Base-by-base conservation (phyloP, 306 rosid genomes). In the Corylus avellana region DNA sequence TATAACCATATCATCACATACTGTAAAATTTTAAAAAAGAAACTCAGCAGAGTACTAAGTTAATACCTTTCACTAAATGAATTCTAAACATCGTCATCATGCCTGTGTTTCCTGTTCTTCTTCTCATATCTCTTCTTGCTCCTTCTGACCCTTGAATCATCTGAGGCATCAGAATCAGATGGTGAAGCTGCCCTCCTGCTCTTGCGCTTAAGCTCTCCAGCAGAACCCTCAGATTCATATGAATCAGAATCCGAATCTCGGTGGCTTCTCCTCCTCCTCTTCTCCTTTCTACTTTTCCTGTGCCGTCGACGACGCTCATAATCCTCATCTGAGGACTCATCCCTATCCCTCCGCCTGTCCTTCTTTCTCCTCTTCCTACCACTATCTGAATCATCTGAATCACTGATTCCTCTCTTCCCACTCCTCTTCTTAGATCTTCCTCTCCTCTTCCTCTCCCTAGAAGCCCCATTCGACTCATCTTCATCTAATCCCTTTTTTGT, bases 381-480 rank as follows among this genome's bases (percentile, higher is more conserved):
- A 50, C 58, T 6, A 54, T 54, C 82, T 0, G 90, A 92, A 67
- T 91, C 89, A 85, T 91, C 97, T 0, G 92, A 94, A 73, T 86
- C 94, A 59, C 92, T 87, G 51, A 61, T 82, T 17, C 74, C 86
- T 77, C 92, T 90, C 84, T 81, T 89, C 57, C 81, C 71, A 73
- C 90, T 87, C 84, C 94, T 90, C 86, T 83, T 92, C 85, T 92
- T 92, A 29, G 94, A 88, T 85, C 94, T 87, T 17, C 96, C 96
- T 84, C 97, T 92, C 86, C 86, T 93, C 75, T 77, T 86, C 78
- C 84, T 89, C 88, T 84, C 79, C 75, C 82, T 86, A 47, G 91
- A 88, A 72, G 84, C 88, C 48, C 80, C 42, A 83, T 82, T 88
- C 0, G 89, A 89, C 25, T 22, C 90, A 72, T 88, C 92, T 72